Base-by-base conservation (phyloP, 345 rosid genomes). In the Eucalyptus erythrocorys region DNA sequence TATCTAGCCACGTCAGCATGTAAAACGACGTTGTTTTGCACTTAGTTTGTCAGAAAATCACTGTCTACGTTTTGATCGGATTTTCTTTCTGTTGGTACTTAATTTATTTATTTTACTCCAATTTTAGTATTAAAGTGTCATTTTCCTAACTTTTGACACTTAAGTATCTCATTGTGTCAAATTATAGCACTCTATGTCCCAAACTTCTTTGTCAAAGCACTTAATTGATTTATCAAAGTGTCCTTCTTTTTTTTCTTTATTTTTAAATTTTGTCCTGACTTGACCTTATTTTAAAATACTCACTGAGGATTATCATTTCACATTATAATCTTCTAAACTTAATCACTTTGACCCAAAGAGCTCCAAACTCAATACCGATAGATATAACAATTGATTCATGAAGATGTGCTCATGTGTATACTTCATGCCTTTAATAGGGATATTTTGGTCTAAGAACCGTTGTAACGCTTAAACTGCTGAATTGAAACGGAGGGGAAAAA, bases 131-230 rank as follows among this genome's bases (percentile, higher is more conserved):
- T 47, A 1, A 47, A 11, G 1, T 47, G 0, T 49, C 1, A 49
- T 2, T 49, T 49, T 3, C 19, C 3, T 49, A 49, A 49, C 0
- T 49, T 49, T 49, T 49, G 19, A 0, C 7, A 49, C 3, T 48
- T 49, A 49, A 5, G 50, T 49, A 1, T 48, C 17, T 6, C 50
- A 1, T 48, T 1, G 0, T 6, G 1, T 1, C 17, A 48, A 48
- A 0, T 48, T 48, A 0, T 48, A 1, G 3, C 17, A 48, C 2
- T 48, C 3, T 5, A 48, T 48, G 0, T 49, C 3, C 0, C 0
- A 1, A 0, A 49, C 51, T 51, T 1, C 10, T 51, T 53, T 19
- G 57, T 53, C 1, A 9, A 53, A 59, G 32, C 4, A n/a, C n/a
- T n/a, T n/a, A n/a, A n/a, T n/a, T n/a, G n/a, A n/a, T n/a, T n/a